Conservation (phyloP, 2,329 filamentous ascomycete genomes). For the Aphanocladium album region DNA sequence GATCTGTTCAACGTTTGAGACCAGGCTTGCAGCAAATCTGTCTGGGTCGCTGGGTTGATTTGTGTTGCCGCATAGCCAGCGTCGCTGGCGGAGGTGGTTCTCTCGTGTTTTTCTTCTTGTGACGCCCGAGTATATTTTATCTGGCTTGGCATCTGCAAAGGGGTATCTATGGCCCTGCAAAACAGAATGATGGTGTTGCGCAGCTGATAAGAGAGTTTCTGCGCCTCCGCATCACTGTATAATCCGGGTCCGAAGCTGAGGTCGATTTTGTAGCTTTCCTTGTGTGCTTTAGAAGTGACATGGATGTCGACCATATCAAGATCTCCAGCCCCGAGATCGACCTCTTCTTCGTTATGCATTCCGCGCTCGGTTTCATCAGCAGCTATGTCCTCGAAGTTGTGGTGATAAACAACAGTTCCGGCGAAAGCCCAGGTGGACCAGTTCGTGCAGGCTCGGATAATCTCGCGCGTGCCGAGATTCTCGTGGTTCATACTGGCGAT, state of each 20-base stretch:
- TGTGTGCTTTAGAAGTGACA: neutral
- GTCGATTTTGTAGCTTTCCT: neutral
- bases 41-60: neutral
- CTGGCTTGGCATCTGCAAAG: neutral
- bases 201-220: neutral
- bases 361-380: constrained; percentile 17
- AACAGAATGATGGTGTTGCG: neutral
- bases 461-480: neutral
- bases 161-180: neutral
- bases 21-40: neutral
- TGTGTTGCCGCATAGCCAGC: neutral
- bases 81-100: neutral
- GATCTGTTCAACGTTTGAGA: neutral
- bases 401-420: neutral
- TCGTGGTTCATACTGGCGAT: neutral
- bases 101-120: neutral
- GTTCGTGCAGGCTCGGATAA: neutral
- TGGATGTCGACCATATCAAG: neutral
- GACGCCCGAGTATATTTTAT: neutral
- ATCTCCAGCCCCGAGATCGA: constrained; percentile 35
- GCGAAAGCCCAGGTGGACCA: neutral
- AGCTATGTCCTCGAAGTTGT: neutral
- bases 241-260: neutral
- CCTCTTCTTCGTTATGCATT: constrained; percentile 36
- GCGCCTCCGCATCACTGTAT: neutral